Percentiles rank a stretch among this genome's conserved stretches.
Conservation (phyloP, 805 yeast genomes). For the Tetrapisispora namnaoensis region DNA sequence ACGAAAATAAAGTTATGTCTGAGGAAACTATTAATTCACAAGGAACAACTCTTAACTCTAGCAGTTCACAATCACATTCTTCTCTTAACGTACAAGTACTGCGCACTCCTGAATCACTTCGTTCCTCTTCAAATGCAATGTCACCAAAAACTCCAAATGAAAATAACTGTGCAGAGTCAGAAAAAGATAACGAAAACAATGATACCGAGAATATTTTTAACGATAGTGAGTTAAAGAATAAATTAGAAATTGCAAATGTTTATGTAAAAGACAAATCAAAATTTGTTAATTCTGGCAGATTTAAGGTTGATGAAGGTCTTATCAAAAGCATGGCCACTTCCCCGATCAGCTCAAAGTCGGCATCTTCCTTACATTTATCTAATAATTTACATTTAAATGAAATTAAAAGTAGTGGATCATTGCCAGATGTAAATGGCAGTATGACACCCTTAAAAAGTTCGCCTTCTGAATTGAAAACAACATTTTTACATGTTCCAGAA, state of each 20-base stretch:
- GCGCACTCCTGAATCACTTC: not conserved
- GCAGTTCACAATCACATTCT: slow-evolving; percentile 1
- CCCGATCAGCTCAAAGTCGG: slow-evolving; percentile 2
- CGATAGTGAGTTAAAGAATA: slow-evolving; percentile 18
- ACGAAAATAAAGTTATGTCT: not conserved
- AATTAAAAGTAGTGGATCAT: not conserved
- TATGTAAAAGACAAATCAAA: slow-evolving; percentile 26
- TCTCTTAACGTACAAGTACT: not conserved
- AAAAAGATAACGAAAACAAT: not conserved
- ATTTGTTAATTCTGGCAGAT: slow-evolving; percentile 28
- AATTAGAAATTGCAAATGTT: slow-evolving; percentile 22
- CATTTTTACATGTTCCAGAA: slow-evolving; percentile 17
- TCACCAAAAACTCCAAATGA: not conserved
- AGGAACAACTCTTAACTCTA: not conserved
- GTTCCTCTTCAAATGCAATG: not conserved
- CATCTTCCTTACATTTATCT: slow-evolving; percentile 3
- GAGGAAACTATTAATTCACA: not conserved
- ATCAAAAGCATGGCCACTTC: slow-evolving; percentile 25
- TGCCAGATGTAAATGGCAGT: not conserved
- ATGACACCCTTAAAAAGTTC: not conserved
- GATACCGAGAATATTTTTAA: slow-evolving; percentile 9
- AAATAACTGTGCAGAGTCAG: no score
- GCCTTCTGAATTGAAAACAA: slow-evolving; percentile 4
- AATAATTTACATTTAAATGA: not conserved
- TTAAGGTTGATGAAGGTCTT: slow-evolving; percentile 24